These are phyloP conservation scores for Geranium incanum DNA, from an alignment of 441 rosid species.

Conservation along the genomic window DNA sequence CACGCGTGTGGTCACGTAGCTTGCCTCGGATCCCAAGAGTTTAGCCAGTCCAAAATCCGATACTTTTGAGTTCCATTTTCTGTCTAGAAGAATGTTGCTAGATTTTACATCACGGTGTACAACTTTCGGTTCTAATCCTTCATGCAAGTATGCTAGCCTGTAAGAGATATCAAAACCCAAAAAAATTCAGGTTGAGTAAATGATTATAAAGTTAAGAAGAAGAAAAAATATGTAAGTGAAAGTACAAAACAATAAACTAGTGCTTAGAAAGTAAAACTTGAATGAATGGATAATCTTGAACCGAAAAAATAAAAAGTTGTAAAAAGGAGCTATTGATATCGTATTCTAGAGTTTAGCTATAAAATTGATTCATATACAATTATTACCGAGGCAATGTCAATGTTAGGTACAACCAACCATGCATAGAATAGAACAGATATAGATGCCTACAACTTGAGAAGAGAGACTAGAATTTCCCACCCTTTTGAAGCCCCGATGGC, in stretches of 20 bases:
- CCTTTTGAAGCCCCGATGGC: slow-evolving; percentile 94
- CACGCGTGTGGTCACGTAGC: slow-evolving; percentile 89
- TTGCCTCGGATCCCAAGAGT: slow-evolving; percentile 88
- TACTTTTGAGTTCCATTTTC: slow-evolving; percentile 78
- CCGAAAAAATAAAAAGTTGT: neutral
- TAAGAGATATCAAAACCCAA: slow-evolving; percentile 20
- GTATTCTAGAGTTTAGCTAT: neutral
- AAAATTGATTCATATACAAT: neutral
- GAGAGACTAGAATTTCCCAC: slow-evolving; percentile 36
- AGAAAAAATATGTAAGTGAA: no score
- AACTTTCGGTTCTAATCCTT: slow-evolving; percentile 96
- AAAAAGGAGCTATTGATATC: neutral
- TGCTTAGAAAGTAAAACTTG: neutral
- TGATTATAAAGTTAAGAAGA: neutral
- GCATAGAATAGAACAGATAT: neutral
- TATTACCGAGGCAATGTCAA: neutral
- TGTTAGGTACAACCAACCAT: neutral
- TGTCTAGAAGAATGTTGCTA: slow-evolving; percentile 80
- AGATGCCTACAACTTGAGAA: neutral
- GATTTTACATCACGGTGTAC: slow-evolving; percentile 96
- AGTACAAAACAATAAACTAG: neutral
- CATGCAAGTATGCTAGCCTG: slow-evolving; percentile 91
- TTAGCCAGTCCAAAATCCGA: slow-evolving; percentile 96
- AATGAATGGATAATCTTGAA: neutral
- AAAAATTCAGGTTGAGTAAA: slow-evolving; percentile 18